Evolutionary conservation across 495 filamentous ascomycete species (phyloP).

Genomic region (Polyplosphaeria fusca): DNA sequence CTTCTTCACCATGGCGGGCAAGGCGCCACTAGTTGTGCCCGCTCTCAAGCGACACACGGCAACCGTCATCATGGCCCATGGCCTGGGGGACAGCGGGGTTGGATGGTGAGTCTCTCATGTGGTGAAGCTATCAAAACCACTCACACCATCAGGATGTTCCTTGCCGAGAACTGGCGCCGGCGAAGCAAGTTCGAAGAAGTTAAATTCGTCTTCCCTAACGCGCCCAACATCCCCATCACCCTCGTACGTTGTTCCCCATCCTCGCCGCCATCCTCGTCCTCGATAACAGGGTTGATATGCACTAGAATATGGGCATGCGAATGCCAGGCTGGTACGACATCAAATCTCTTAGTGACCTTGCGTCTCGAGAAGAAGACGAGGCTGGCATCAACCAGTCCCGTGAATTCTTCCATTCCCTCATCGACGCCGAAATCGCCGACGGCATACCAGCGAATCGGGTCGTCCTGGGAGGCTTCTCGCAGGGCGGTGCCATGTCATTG

Average conservation of each 20-base stretch:
- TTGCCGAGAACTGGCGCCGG: conserved; percentile 87
- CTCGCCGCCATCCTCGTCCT: too few species aligned
- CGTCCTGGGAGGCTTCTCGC: conserved; percentile 72
- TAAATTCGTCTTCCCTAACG: conserved; percentile 90
- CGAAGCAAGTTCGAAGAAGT: conserved; percentile 83
- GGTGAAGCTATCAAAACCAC: too few species aligned
- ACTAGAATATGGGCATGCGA: conserved; percentile 70
- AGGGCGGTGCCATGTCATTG: conserved; percentile 59
- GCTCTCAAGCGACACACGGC: conserved; percentile 89
- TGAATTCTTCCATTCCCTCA: conserved; percentile 73
- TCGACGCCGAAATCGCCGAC: conserved; percentile 76
- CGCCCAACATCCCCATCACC: conserved; percentile 85
- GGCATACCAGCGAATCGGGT: conserved; percentile 82
- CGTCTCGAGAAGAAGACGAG: conserved; percentile 62
- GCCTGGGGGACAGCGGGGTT: conserved; percentile 72
- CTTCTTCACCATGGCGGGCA: conserved; percentile 48
- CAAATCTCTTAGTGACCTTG: conserved; percentile 47
- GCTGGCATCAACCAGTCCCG: conserved; percentile 69
- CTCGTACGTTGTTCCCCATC: conserved; percentile 54
- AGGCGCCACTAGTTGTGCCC: conserved; percentile 70
- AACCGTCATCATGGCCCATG: conserved; percentile 91
- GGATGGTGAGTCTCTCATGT: conserved; percentile 44
- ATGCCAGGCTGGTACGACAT: conserved; percentile 97
- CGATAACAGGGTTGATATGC: conserved; percentile 2
- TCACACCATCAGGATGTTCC: conserved; percentile 53